A percentile compares a stretch with the other conserved stretches of the same genome.
These are phyloP conservation scores for Fraxinus albicans DNA, from an alignment of 305 asterid genomes.

Conservation along the genomic window DNA sequence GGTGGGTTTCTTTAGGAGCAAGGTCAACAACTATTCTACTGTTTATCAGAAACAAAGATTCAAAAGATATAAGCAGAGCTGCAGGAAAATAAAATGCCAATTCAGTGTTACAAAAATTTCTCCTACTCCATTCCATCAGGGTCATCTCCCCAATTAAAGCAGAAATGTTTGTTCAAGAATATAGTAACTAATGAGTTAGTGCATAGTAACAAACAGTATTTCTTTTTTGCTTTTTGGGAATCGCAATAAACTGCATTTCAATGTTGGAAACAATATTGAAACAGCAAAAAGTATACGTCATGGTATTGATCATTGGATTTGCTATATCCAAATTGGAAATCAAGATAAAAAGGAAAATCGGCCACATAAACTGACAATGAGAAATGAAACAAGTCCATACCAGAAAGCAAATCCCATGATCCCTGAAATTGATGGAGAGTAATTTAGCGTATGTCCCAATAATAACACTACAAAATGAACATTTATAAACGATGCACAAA, in stretches of 20 bases:
- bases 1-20: not conserved
- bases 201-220: not conserved
- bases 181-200: not conserved
- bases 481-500: constrained; percentile 6
- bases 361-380: constrained; percentile 5
- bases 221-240: not conserved
- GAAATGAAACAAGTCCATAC: constrained; percentile 39
- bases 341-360: constrained; percentile 10
- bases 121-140: not conserved
- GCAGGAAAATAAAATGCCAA: constrained; percentile 3
- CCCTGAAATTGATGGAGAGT: constrained; percentile 63
- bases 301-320: not conserved
- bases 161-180: not conserved
- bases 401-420: constrained; percentile 51
- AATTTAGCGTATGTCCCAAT: constrained; percentile 22
- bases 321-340: constrained; percentile 14
- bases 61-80: not conserved
- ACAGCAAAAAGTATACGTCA: not conserved
- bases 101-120: not conserved
- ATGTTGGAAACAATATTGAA: not conserved
- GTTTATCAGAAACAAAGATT: not conserved
- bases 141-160: not conserved
- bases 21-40: not conserved
- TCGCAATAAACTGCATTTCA: not conserved
- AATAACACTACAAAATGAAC: constrained; percentile 9